Evolutionary conservation across 768 basidiomycete species (phyloP), one percentile per base, ranked within the genome.

Genomic region (Pisolithus marmoratus): DNA sequence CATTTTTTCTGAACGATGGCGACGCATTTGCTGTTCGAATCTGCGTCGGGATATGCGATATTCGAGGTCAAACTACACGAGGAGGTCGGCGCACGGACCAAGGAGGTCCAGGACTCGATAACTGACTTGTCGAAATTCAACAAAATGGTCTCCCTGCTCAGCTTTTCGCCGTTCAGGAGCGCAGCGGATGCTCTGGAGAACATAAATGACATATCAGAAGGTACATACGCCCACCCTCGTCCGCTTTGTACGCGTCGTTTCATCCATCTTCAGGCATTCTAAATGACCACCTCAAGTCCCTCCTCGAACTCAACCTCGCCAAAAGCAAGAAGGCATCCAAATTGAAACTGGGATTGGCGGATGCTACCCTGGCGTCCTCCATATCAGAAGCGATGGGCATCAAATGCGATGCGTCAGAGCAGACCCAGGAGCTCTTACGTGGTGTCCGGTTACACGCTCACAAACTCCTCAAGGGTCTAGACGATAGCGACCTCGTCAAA

Each of bases 151-250:
- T 77, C 84, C 61, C 72, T 97, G 64, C 67, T 87, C 68, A 93
- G 90, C 67, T 98, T 97, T 75, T 80, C 85, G 50, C 94, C 95
- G 0, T 98, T 95, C 78, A 91, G 90, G 70, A 93, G 76, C 54
- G 92, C 94, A 22, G 93, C 90, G 0, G 85, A 94, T 65, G 94
- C 94, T 31, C 75, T 98, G 59, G 93, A 97, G 73, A 97, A 96
- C 60, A 86, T 87, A 48, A 97, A 97, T 65, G 95, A 97, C 70
- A 70, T 98, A 15, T 96, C 94, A 9, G 94, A 97, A 77, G 93
- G 95, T 93, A 54, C 27, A 81, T 72, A 24, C 14, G 9, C 4
- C 2, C 38, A 5, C 11, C 53, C 27, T 48, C 24, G 17, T n/a
- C n/a, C 24, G 5, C 17, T 29, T n/a, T 26, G 43, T 5, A n/a